Conservation (phyloP, 2,329 filamentous ascomycete species). For the Curvularia lunata region DNA sequence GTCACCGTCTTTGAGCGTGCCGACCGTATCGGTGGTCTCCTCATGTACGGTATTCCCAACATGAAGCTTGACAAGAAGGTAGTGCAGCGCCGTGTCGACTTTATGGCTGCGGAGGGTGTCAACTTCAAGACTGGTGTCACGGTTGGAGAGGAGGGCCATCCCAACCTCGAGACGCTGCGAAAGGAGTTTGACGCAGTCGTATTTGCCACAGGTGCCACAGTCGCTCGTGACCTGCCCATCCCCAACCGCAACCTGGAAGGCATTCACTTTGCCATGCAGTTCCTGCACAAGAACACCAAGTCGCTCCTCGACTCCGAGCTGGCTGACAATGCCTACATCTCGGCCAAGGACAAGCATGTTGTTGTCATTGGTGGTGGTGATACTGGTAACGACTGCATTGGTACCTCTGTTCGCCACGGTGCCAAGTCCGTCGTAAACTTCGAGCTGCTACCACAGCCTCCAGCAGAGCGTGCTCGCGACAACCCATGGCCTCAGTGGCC, state of each 20-base stretch:
- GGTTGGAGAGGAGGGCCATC: constrained; percentile 77
- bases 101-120: constrained; percentile 90
- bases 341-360: constrained; percentile 93
- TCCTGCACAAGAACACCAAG: constrained; percentile 97
- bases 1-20: constrained; percentile 94
- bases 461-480: constrained; percentile 85
- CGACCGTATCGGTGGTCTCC: constrained; percentile 85
- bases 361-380: constrained; percentile 97
- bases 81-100: constrained; percentile 92
- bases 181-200: constrained; percentile 81
- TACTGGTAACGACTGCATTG: constrained; percentile 97
- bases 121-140: constrained; percentile 78
- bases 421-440: constrained; percentile 97
- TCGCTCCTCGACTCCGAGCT: constrained; percentile 92
- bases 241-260: constrained; percentile 86
- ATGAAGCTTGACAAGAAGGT: constrained; percentile 99
- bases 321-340: constrained; percentile 83
- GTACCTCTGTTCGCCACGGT: constrained; percentile 92
- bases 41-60: constrained; percentile 99
- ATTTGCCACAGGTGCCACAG: constrained; percentile 90
- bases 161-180: constrained; percentile 74
- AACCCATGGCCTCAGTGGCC: constrained; percentile 99
- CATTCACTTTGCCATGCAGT: constrained; percentile 96
- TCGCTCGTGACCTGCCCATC: constrained; percentile 90
- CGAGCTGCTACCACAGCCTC: constrained; percentile 90